These are phyloP conservation scores for Trametes maxima DNA, from an alignment of 768 basidiomycete genomes.

Conservation along the genomic window DNA sequence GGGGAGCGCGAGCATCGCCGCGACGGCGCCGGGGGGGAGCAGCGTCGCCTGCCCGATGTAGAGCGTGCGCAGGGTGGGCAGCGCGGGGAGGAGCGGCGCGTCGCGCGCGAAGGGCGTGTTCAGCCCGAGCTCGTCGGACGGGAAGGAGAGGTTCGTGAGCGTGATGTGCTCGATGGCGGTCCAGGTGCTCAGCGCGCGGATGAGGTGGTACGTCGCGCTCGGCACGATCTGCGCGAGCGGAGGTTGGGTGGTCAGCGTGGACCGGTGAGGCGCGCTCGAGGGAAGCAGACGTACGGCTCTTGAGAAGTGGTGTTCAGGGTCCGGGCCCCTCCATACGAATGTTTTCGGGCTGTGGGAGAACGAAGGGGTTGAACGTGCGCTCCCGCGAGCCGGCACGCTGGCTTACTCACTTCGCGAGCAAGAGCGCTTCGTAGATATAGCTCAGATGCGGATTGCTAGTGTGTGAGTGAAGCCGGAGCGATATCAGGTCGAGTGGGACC, in stretches of 20 bases:
- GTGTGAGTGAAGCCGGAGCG: constrained; percentile 45
- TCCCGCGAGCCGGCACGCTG: not conserved
- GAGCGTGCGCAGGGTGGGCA: constrained; percentile 45
- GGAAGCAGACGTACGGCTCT: constrained; percentile 50
- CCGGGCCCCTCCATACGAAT: constrained; percentile 62
- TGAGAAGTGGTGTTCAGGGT: constrained; percentile 63
- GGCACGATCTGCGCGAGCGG: constrained; percentile 45
- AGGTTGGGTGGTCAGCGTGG: not conserved
- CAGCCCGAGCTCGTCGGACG: constrained; percentile 27
- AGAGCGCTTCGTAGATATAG: constrained; percentile 37
- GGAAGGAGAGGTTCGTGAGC: constrained; percentile 51
- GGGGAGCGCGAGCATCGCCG: constrained; percentile 38
- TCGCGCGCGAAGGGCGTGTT: constrained; percentile 21
- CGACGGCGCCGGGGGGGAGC: constrained; percentile 44
- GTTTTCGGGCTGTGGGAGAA: constrained; percentile 40
- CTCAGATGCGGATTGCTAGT: constrained; percentile 33
- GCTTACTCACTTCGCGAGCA: constrained; percentile 40
- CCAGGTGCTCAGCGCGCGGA: constrained; percentile 45
- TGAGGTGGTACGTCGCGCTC: constrained; percentile 40
- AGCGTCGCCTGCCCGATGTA: constrained; percentile 54
- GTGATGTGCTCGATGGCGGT: constrained; percentile 46
- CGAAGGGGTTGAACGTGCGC: not conserved
- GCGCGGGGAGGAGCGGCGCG: constrained; percentile 36
- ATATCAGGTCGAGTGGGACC: constrained; percentile 35
- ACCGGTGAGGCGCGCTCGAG: not conserved